Evolutionary conservation across 345 rosid genomes (phyloP).

Genomic region (Cochlearia excelsa): DNA sequence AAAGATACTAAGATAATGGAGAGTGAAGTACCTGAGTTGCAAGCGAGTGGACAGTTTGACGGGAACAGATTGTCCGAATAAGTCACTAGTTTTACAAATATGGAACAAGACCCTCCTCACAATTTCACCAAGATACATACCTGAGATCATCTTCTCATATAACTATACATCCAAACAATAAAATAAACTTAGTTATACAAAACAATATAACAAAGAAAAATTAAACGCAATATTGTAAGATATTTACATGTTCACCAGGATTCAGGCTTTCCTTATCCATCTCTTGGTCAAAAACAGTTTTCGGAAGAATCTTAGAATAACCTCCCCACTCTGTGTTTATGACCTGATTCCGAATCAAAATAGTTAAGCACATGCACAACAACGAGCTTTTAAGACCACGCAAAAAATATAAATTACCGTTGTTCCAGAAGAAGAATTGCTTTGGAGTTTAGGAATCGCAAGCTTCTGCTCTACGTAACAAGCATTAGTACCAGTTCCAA

Average conservation of each 20-base stretch:
- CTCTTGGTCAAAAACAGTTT: slow-evolving; percentile 60
- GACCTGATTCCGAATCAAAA: slow-evolving; percentile 41
- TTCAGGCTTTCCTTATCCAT: slow-evolving; percentile 72
- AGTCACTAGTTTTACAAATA: slow-evolving; percentile 57
- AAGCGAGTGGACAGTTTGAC: slow-evolving; percentile 55
- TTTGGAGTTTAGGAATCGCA: slow-evolving; percentile 61
- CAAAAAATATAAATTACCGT: slow-evolving; percentile 41
- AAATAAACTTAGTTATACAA: neutral
- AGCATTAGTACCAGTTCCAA: slow-evolving; percentile 93
- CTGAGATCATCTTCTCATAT: slow-evolving; percentile 88
- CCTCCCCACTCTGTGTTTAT: slow-evolving; percentile 93
- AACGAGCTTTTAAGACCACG: neutral
- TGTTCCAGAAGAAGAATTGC: slow-evolving; percentile 42
- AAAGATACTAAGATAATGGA: slow-evolving; percentile 8
- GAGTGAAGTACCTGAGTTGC: slow-evolving; percentile 40
- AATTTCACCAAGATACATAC: slow-evolving; percentile 95
- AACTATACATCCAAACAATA: slow-evolving; percentile 43
- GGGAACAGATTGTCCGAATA: slow-evolving; percentile 50
- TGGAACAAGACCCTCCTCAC: slow-evolving; percentile 54
- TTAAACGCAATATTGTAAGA: too few species aligned
- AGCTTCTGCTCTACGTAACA: slow-evolving; percentile 73
- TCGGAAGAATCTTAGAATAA: slow-evolving; percentile 67
- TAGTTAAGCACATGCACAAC: slow-evolving; percentile 18
- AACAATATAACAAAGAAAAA: neutral
- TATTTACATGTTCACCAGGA: slow-evolving; percentile 79